Evolutionary conservation across 2,329 filamentous ascomycete species (phyloP).

Genomic region (Xylaria sp.): DNA sequence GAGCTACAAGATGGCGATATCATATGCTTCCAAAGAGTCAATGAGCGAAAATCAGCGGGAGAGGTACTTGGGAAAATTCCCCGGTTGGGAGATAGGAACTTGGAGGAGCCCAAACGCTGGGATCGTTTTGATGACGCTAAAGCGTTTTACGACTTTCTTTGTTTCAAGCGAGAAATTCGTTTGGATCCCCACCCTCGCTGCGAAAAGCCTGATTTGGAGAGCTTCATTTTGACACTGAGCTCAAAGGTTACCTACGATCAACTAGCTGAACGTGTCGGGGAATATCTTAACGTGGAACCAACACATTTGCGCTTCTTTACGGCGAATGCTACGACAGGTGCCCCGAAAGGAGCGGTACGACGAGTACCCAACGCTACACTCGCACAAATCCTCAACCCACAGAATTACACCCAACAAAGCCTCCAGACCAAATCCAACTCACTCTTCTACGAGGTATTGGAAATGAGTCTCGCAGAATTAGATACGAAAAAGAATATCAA

Average conservation of each 20-base stretch:
- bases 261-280: slow-evolving; percentile 83
- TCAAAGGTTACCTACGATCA: slow-evolving; percentile 91
- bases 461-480: slow-evolving; percentile 91
- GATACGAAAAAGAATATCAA: slow-evolving; percentile 92
- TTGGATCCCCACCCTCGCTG: slow-evolving; percentile 76
- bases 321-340: slow-evolving; percentile 78
- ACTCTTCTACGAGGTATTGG: slow-evolving; percentile 90
- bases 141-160: slow-evolving; percentile 91
- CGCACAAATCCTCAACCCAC: slow-evolving; percentile 78
- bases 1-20: slow-evolving; percentile 98
- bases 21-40: slow-evolving; percentile 85
- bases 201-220: slow-evolving; percentile 67
- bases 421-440: slow-evolving; percentile 78
- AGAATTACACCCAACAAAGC: slow-evolving; percentile 76
- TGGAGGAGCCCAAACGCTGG: slow-evolving; percentile 54
- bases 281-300: slow-evolving; percentile 77
- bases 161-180: slow-evolving; percentile 81
- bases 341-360: slow-evolving; percentile 81
- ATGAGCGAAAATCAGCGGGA: slow-evolving; percentile 57
- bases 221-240: slow-evolving; percentile 82
- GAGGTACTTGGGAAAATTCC: slow-evolving; percentile 53
- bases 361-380: slow-evolving; percentile 76
- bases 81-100: slow-evolving; percentile 52
- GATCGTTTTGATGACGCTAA: slow-evolving; percentile 76
- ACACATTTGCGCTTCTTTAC: slow-evolving; percentile 94